phyloP scores from a whole-genome alignment of 2,329 filamentous ascomycete genomes.

The Exophiala aquamarina region DNA sequence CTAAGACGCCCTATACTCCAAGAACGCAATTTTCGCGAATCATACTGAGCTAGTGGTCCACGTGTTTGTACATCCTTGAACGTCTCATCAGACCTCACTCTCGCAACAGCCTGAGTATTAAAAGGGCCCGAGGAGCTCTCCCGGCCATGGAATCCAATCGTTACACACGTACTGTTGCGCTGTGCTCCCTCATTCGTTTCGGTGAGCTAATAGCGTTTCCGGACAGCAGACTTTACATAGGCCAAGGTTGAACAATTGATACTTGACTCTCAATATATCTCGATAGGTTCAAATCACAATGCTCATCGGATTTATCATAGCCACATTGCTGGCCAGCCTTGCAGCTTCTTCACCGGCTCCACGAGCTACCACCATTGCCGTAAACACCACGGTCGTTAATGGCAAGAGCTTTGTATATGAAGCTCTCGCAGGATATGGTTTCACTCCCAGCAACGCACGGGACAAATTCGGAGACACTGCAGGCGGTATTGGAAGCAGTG shows the following conservation, averaged over 20 bases:
- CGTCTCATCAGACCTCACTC: not conserved
- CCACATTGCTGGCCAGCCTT: constrained; percentile 13
- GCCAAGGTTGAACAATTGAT: too few species aligned
- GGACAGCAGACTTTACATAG: too few species aligned
- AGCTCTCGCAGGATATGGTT: constrained; percentile 66
- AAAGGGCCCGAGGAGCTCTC: constrained; percentile 5
- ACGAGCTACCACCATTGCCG: constrained; percentile 20
- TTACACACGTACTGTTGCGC: not conserved
- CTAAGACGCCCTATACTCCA: too few species aligned
- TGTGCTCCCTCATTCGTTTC: constrained; percentile 15
- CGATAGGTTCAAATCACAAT: constrained; percentile 17
- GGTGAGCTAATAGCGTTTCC: constrained; percentile 1
- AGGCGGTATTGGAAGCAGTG: constrained; percentile 65
- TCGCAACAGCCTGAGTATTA: constrained; percentile 2
- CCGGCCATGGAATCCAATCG: constrained; percentile 7
- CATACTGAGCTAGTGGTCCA: too few species aligned
- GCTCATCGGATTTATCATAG: constrained; percentile 12
- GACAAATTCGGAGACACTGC: constrained; percentile 71
- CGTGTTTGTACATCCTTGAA: too few species aligned
- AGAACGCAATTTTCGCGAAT: too few species aligned
- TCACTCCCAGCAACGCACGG: constrained; percentile 55
- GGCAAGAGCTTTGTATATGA: constrained; percentile 65
- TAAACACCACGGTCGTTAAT: constrained; percentile 57
- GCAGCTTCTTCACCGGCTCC: constrained; percentile 12
- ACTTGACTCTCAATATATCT: not conserved